Base-by-base conservation (phyloP, 1,284 basidiomycete species). In the Rugosomyces carneus region DNA sequence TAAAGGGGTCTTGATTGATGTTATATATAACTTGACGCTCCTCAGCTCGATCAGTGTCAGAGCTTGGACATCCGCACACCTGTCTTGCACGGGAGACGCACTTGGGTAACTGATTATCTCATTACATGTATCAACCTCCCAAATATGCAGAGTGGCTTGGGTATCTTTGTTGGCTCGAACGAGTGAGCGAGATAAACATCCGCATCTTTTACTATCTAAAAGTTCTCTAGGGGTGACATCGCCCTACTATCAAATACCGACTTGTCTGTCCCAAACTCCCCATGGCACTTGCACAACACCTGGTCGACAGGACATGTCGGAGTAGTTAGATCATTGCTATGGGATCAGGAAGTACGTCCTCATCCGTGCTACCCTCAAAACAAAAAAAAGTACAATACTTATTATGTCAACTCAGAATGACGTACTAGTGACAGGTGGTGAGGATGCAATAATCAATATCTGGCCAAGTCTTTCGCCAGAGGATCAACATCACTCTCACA, bases 91-190 rank as follows among this genome's bases (percentile, higher is more conserved):
- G 67, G 60, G 19, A 59, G 68, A 15, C 61, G 63, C 32, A 71
- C 72, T 34, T 84, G 80, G 80, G 73, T 78, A 24, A 80, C 79
- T 1, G 80, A 84, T 53, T 83, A 83, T 60, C 60, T 82, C 19
- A 75, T 84, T 37, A 67, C 68, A 15, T 74, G 69, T 36, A 62
- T 66, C 20, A 60, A 52, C 40, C 57, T 47, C 44, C 55, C 34
- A 31, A 56, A 52, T 34, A 57, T 60, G 38, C 53, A 52, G 8
- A 69, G 54, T 16, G 57, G 53, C 5, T 48, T 72, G 13, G 68
- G 66, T 15, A 56, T 83, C 2, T 81, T 81, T 48, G 70, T 74
- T 10, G 82, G 81, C 0, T 79, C 78, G 1, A 82, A 83, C 46
- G 76, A 81, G 81, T 81, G 57, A 27, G 68, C 10, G n/a, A n/a